These are phyloP conservation scores for Jatropha podagrica DNA, from an alignment of 441 rosid genomes.

Conservation along the genomic window DNA sequence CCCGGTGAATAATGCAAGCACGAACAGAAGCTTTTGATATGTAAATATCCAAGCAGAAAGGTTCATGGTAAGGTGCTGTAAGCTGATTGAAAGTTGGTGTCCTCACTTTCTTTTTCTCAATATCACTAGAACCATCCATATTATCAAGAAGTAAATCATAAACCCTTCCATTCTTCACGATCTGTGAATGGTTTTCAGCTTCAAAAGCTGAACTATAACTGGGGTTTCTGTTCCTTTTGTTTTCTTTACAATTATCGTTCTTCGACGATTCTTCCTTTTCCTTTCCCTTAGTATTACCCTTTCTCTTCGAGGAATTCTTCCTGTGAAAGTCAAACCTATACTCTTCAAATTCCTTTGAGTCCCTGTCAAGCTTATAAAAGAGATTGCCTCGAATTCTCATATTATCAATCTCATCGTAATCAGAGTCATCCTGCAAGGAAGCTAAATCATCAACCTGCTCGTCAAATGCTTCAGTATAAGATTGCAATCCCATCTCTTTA, in stretches of 20 bases:
- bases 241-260: slow-evolving; percentile 27
- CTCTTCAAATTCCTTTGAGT: slow-evolving; percentile 82
- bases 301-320: slow-evolving; percentile 47
- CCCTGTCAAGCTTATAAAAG: slow-evolving; percentile 71
- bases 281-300: slow-evolving; percentile 31
- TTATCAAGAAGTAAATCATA: slow-evolving; percentile 15
- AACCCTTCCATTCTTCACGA: slow-evolving; percentile 22
- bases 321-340: slow-evolving; percentile 67
- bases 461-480: slow-evolving; percentile 19
- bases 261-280: slow-evolving; percentile 28
- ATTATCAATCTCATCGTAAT: slow-evolving; percentile 70
- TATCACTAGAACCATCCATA: slow-evolving; percentile 22
- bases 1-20: slow-evolving; percentile 78
- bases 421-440: slow-evolving; percentile 35
- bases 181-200: slow-evolving; percentile 22
- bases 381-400: slow-evolving; percentile 76
- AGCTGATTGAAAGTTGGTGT: slow-evolving; percentile 85
- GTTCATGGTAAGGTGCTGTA: slow-evolving; percentile 82
- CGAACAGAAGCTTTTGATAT: slow-evolving; percentile 83
- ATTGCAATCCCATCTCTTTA: slow-evolving; percentile 9
- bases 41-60: slow-evolving; percentile 79
- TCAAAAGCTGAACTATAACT: slow-evolving; percentile 1
- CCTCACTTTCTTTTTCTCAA: slow-evolving; percentile 52
- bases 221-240: slow-evolving; percentile 26
- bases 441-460: slow-evolving; percentile 17